Evolutionary conservation across 768 basidiomycete genomes (phyloP).

Genomic region (Suillus discolor): DNA sequence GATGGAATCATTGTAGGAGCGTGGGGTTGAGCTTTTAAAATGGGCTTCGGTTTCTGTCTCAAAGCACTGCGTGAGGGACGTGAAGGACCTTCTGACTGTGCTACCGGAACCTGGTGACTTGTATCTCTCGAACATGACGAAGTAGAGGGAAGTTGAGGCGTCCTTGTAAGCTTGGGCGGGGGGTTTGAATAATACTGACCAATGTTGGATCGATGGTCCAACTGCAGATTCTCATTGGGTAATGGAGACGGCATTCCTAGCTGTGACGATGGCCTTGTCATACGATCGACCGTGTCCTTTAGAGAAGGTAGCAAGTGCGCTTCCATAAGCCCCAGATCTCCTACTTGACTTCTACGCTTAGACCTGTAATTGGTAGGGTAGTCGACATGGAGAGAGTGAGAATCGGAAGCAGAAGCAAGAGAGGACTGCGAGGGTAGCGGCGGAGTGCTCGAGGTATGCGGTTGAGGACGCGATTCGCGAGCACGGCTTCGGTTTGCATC

Average conservation of each 20-base stretch:
- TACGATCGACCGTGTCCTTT: constrained; percentile 71
- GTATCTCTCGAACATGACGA: not conserved
- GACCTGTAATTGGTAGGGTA: not conserved
- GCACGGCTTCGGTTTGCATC: constrained; percentile 10
- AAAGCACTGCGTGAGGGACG: not conserved
- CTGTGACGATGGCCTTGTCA: constrained; percentile 60
- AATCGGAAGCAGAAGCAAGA: constrained; percentile 15
- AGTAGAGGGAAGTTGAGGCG: not conserved
- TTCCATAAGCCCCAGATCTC: constrained; percentile 62
- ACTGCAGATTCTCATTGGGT: constrained; percentile 12
- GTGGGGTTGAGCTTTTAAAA: not conserved
- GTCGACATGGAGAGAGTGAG: constrained; percentile 11
- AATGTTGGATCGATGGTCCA: not conserved
- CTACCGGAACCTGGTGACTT: not conserved
- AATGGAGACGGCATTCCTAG: constrained; percentile 16
- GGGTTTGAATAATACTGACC: not conserved
- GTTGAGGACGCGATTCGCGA: not conserved
- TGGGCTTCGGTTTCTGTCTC: constrained; percentile 2
- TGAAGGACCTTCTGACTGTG: not conserved
- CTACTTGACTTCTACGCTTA: constrained; percentile 44
- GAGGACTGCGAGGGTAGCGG: constrained; percentile 13
- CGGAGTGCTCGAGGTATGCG: not conserved
- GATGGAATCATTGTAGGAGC: not conserved
- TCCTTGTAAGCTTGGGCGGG: constrained; percentile 9
- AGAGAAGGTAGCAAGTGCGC: constrained; percentile 68